These are phyloP conservation scores for Lipomyces spencermartinsiae DNA, from an alignment of 805 yeast species.

Conservation along the genomic window DNA sequence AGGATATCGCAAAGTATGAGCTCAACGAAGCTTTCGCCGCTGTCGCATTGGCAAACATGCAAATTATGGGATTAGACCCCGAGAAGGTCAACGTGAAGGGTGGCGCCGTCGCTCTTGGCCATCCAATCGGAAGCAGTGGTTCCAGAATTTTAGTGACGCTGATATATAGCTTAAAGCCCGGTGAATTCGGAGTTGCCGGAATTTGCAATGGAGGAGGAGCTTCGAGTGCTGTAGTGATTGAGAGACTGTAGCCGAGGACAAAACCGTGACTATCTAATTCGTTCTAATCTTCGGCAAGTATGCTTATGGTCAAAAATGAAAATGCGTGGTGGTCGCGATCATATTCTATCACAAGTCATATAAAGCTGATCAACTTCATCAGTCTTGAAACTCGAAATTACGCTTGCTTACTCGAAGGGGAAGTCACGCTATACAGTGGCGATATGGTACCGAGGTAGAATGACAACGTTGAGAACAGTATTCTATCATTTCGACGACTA, in stretches of 20 bases:
- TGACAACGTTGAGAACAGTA: no score
- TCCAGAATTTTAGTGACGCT: constrained; percentile 78
- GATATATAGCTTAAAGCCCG: constrained; percentile 57
- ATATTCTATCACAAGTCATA: no score
- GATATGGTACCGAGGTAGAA: no score
- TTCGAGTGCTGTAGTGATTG: constrained; percentile 78
- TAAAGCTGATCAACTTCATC: no score
- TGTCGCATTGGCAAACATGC: constrained; percentile 84
- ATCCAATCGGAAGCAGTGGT: constrained; percentile 94
- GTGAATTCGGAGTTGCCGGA: constrained; percentile 89
- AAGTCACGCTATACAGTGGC: no score
- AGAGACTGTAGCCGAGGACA: neutral
- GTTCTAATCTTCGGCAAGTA: neutral
- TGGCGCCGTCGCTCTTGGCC: constrained; percentile 96
- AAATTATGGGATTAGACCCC: constrained; percentile 66
- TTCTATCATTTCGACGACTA: no score
- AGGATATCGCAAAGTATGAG: constrained; percentile 82
- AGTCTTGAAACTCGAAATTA: no score
- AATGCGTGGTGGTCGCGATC: no score
- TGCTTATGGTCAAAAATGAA: neutral
- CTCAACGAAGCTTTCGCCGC: constrained; percentile 95
- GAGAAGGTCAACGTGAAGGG: constrained; percentile 86
- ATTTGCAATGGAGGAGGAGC: constrained; percentile 99
- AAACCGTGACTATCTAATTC: constrained; percentile 44
- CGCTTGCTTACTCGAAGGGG: no score